Base-by-base conservation (phyloP, 106 monocot species). In the Alisma plantagoaquatica region DNA sequence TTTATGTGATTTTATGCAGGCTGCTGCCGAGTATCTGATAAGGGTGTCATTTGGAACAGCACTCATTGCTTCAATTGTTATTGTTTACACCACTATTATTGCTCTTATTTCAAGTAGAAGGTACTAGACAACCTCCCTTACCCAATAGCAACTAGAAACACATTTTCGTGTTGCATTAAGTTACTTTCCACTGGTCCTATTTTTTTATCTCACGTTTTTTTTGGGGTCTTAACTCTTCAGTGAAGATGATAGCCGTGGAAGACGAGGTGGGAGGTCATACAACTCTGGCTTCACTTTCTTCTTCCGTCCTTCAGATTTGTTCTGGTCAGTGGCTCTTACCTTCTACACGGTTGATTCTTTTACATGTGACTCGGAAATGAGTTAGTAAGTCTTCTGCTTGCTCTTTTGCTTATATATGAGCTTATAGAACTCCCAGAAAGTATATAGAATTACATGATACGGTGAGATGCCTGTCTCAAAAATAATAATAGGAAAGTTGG, bases 81-180 rank as follows among this genome's bases (percentile, higher is more conserved):
- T 98, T 47, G 96, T 98, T 10, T 98, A 85, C 57, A 98, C 96
- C 50, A 78, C 96, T 58, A 98, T 98, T 22, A 82, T 98, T 72
- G 74, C 81, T 3, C 66, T 98, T 64, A 35, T 89, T 66, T 85
- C 96, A 45, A 98, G 90, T 69, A 79, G 75, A 62, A 82, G 89
- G 96, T 98, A 74, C 29, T n/a, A n/a, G n/a, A n/a, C n/a, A n/a
- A n/a, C n/a, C n/a, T n/a, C n/a, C n/a, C n/a, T 28, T 5, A 49
- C 35, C 14, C 14, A 7, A 29, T 28, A n/a, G 14, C 14, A 14
- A 7, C 35, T 7, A 6, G 35, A 14, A 6, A 7, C 14, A 38
- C 35, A 38, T 38, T 14, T 14, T 38, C 35, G 14, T 7, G 4
- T 31, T 58, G 41, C 43, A 14, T 25, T 41, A 38, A 4, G 31